Base-by-base conservation (phyloP, 306 rosid species). In the Ormosia emarginata region DNA sequence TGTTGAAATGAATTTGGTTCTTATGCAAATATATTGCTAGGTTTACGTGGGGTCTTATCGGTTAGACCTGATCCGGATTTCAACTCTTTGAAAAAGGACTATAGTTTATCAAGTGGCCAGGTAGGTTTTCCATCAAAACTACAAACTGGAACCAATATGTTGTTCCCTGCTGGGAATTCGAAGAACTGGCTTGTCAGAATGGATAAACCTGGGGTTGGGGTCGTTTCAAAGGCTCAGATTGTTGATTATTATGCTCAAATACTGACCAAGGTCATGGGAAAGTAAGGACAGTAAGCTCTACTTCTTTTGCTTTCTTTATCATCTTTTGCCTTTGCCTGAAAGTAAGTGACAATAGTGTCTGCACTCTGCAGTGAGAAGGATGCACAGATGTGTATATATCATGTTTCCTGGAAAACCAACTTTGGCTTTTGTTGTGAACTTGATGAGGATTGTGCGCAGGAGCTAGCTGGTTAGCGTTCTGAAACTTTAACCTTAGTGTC, bases 341-440 rank as follows among this genome's bases (percentile, higher is more conserved):
- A 49, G 53, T 87, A 75, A 34, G 14, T 56, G 34, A 24, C 66
- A 52, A 46, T 53, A 13, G 8, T 86, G 49, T 80, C 15, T 87
- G 80, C 57, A 90, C n/a, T 77, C 32, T 89, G 89, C 69, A 95
- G 98, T 77, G 97, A 89, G 78, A 90, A 70, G 87, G 98, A 93
- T 77, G 95, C 97, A 50, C 98, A 95, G 50, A 95, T 90, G 97
- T 95, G 98, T 70, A 89, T 95, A 59, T 93, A 95, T 84, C 94
- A 93, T 79, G 88, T 93, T 76, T 93, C 98, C 63, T 95, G 98
- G 98, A 90, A 87, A 79, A 69, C 87, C 30, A 90, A 87, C 83
- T 91, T 91, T 30, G 97, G 98, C 0, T 95, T 95, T 85, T 95
- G 97, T 79, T 95, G 98, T 81, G 97, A 91, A 86, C 91, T 95